Base-by-base conservation (phyloP, 805 yeast species). In the Kluyveromyces lactis region DNA sequence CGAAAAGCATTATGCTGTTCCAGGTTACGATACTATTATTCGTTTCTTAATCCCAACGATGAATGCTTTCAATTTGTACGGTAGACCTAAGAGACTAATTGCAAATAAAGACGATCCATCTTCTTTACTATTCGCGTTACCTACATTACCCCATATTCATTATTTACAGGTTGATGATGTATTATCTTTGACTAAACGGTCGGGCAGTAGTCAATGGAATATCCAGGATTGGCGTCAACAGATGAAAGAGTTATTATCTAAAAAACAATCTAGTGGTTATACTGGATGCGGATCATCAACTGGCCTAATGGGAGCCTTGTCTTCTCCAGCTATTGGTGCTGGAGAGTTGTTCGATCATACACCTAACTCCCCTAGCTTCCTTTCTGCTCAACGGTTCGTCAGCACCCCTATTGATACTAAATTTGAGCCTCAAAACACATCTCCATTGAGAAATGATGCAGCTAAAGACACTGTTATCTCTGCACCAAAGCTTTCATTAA, bases 251-350 rank as follows among this genome's bases (percentile, higher is more conserved):
- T 52, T 80, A 10, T 55, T 83, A 36, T 72, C 70, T 31, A 54
- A 68, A 13, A 82, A 79, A 51, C 50, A 79, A 38, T 46, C 66
- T 7, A 55, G 67, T n/a, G 81, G 90, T 6, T 83, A 81, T 55
- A 74, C 74, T 17, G 92, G 94, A 4, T 80, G 86, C 60, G 90
- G 90, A n/a, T 75, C 81, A 23, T 57, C 70, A 12, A 70, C 79
- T 40, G 85, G 85, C 11, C 53, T 78, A 16, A 67, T 67, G 3
- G 83, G 83, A 26, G 83, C 84, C 0, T 53, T 78, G 2, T 66
- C 58, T 35, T 71, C 81, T 1, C 73, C 79, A 32, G 71, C 65
- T 0, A 49, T 68, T 3, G 57, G 58, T 12, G 56, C 69, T 2
- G 48, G 43, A 26, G 69, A 66, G 33, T 51, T 62, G 30, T 56